A percentile compares a stretch with the other conserved stretches of the same genome.
Conservation (phyloP, 257 asterid species). For the Solanum chiquidenum region DNA sequence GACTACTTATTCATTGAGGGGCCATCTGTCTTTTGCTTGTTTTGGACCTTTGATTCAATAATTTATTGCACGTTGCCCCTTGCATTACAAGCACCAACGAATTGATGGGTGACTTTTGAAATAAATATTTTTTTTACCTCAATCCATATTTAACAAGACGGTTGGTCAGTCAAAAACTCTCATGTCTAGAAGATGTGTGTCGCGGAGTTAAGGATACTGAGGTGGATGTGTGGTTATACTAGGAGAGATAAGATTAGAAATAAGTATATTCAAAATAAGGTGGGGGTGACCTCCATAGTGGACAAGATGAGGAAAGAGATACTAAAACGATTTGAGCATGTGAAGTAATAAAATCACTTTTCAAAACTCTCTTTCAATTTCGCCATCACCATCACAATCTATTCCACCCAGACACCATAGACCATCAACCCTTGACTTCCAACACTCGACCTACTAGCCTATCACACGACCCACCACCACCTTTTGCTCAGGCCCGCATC, state of each 20-base stretch:
- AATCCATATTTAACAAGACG: neutral
- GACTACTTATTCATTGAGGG: constrained; percentile 12
- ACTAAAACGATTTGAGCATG: neutral
- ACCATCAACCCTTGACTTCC: neutral
- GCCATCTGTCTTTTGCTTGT: neutral
- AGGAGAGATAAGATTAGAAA: too few relatives aligned
- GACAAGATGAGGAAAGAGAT: neutral
- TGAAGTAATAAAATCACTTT: neutral
- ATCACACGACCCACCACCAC: neutral
- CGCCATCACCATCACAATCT: neutral
- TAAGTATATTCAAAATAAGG: too few relatives aligned
- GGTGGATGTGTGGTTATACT: too few relatives aligned
- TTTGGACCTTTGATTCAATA: neutral
- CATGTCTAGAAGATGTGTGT: neutral
- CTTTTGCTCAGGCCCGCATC: neutral
- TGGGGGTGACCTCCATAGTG: neutral
- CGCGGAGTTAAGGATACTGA: neutral
- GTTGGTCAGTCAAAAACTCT: too few relatives aligned
- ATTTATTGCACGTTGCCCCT: neutral
- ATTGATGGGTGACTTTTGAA: neutral
- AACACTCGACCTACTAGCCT: neutral
- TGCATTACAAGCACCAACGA: neutral
- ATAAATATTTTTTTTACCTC: accelerated
- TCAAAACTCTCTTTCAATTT: neutral
- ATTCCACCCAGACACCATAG: neutral